Conservation (phyloP, 1,139 yeast genomes). For the Scheffersomyces stambukii region DNA sequence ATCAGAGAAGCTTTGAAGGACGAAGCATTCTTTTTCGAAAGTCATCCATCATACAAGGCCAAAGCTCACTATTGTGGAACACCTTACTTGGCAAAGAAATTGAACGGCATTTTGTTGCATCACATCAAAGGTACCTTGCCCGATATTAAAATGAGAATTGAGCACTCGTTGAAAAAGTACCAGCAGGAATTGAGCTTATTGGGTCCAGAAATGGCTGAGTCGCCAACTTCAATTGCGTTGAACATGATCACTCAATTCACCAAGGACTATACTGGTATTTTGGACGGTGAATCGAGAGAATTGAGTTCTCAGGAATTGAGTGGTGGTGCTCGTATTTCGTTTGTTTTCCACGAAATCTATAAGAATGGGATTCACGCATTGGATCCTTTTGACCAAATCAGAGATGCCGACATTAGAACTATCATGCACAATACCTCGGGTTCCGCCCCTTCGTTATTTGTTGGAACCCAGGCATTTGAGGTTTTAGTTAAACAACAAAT, state of each 20-base stretch:
- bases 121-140: constrained; percentile 94
- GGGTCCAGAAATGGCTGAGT: constrained; percentile 83
- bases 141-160: constrained; percentile 90
- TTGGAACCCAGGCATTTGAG: constrained; percentile 96
- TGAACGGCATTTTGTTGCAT: constrained; percentile 83
- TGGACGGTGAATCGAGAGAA: constrained; percentile 93
- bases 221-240: constrained; percentile 86
- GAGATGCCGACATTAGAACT: constrained; percentile 96
- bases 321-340: constrained; percentile 97
- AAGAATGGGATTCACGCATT: constrained; percentile 88
- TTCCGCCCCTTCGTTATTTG: constrained; percentile 95
- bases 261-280: constrained; percentile 85
- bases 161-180: constrained; percentile 74
- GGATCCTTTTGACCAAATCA: constrained; percentile 96
- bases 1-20: constrained; percentile 84
- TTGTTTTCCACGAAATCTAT: constrained; percentile 95
- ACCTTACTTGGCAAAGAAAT: constrained; percentile 89
- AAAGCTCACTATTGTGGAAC: constrained; percentile 95
- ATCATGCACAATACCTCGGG: constrained; percentile 96
- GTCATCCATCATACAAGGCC: constrained; percentile 72
- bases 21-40: constrained; percentile 73
- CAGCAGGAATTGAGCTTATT: constrained; percentile 71
- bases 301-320: constrained; percentile 79
- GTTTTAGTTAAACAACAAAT: constrained; percentile 95
- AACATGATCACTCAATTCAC: constrained; percentile 90